Percentiles rank a stretch among this genome's conserved stretches.
phyloP scores from a whole-genome alignment of 306 rosid species.

The Chamaecrista fasciculata region DNA sequence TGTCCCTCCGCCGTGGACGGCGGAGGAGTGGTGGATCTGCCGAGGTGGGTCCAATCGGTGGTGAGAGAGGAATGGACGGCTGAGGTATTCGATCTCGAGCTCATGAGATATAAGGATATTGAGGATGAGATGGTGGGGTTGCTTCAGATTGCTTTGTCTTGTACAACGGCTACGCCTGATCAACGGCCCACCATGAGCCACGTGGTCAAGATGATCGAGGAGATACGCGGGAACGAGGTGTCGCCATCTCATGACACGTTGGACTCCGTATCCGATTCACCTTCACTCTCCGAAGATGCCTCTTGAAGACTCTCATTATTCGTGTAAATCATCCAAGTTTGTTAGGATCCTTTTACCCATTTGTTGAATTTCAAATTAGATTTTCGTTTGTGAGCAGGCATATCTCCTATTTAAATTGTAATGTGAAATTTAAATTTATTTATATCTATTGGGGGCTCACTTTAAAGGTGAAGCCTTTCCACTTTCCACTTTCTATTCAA shows the following conservation, averaged over 20 bases:
- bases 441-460: too few relatives aligned
- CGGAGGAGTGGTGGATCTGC: slow-evolving; percentile 53
- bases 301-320: slow-evolving; percentile 23
- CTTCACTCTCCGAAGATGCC: slow-evolving; percentile 61
- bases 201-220: slow-evolving; percentile 77
- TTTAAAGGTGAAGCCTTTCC: background rate
- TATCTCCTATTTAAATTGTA: background rate
- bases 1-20: slow-evolving; percentile 62
- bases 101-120: slow-evolving; percentile 83
- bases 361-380: background rate
- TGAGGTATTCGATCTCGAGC: slow-evolving; percentile 89
- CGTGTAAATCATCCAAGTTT: slow-evolving; percentile 42
- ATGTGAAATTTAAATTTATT: background rate
- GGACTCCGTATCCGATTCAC: slow-evolving; percentile 58
- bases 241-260: slow-evolving; percentile 50
- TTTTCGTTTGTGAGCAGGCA: background rate
- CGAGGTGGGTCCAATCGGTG: slow-evolving; percentile 87
- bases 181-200: slow-evolving; percentile 84
- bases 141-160: slow-evolving; percentile 64
- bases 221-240: slow-evolving; percentile 57
- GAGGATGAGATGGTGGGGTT: slow-evolving; percentile 94
- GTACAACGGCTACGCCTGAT: slow-evolving; percentile 53
- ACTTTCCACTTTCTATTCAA: too few relatives aligned
- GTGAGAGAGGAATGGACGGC: slow-evolving; percentile 95
- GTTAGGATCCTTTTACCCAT: background rate